Conservation (phyloP, 192 early-diverging fungal genomes). For the Phlyctochytrium arcticum region DNA sequence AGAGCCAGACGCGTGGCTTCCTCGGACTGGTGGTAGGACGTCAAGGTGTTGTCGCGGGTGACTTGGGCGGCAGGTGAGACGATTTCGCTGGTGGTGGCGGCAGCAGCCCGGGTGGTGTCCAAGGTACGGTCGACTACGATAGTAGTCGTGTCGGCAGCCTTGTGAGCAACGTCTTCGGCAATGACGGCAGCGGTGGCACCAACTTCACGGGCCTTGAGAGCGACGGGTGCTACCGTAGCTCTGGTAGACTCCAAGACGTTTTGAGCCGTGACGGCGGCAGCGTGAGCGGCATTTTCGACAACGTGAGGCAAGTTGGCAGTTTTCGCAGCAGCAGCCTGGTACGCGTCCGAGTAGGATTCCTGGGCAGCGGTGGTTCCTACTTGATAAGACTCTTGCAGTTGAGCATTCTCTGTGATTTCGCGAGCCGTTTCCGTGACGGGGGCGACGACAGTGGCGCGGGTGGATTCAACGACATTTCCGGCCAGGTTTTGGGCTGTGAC, state of each 20-base stretch:
- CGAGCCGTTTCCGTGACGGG: background rate
- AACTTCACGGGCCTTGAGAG: background rate
- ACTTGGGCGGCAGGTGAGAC: background rate
- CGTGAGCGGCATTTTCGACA: background rate
- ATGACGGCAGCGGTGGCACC: background rate
- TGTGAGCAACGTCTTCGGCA: background rate
- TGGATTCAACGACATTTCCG: background rate
- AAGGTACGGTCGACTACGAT: background rate
- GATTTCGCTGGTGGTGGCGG: background rate
- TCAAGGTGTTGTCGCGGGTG: background rate
- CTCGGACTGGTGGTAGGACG: conserved; percentile 4
- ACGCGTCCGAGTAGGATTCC: background rate
- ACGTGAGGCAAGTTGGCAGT: conserved; percentile 1
- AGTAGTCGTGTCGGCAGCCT: background rate
- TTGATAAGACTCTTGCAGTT: background rate
- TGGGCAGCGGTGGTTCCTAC: background rate
- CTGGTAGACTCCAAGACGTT: background rate
- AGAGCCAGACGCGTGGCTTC: background rate
- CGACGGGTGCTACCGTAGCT: background rate
- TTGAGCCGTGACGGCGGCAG: background rate
- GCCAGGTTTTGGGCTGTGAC: background rate
- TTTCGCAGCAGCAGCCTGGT: conserved; percentile 1
- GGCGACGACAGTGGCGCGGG: background rate
- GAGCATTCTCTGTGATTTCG: background rate
- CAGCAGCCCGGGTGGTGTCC: background rate